Percentiles rank a stretch among this genome's conserved stretches.
Conservation (phyloP, 495 filamentous ascomycete genomes). For the Penicillium canariense region DNA sequence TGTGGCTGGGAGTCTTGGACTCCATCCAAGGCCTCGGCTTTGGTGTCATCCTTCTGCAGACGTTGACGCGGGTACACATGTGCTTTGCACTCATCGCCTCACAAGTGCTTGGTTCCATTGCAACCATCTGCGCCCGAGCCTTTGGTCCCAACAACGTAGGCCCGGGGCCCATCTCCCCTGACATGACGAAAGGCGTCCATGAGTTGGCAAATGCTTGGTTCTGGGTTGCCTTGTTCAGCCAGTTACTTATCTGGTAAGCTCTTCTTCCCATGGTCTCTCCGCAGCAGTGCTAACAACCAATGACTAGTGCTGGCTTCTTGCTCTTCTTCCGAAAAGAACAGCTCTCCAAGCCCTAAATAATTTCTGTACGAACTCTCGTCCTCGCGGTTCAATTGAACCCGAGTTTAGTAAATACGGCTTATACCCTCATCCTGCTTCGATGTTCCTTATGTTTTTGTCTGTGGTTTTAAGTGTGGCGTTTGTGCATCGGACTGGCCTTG, state of each 20-base stretch:
- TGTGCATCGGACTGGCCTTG: background rate
- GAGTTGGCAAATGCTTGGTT: slow-evolving; percentile 59
- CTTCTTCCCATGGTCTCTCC: background rate
- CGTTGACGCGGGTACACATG: slow-evolving; percentile 47
- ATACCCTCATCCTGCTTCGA: slow-evolving; percentile 1
- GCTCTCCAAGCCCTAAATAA: slow-evolving; percentile 9
- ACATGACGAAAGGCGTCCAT: slow-evolving; percentile 36
- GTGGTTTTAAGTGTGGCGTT: background rate
- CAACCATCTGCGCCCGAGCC: slow-evolving; percentile 47
- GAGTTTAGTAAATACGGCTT: slow-evolving; percentile 2
- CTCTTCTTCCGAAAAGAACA: slow-evolving; percentile 53
- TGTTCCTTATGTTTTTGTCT: background rate
- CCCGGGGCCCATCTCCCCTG: slow-evolving; percentile 44
- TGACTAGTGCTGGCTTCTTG: slow-evolving; percentile 52
- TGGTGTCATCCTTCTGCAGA: slow-evolving; percentile 50
- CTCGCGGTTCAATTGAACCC: background rate
- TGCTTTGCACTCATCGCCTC: slow-evolving; percentile 51
- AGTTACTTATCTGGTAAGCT: slow-evolving; percentile 55
- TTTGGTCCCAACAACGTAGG: slow-evolving; percentile 46
- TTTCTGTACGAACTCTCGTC: background rate
- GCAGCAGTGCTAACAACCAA: slow-evolving; percentile 3
- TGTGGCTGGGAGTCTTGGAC: slow-evolving; percentile 51
- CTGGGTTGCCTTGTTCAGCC: slow-evolving; percentile 61
- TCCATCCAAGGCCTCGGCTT: slow-evolving; percentile 51
- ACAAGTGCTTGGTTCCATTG: slow-evolving; percentile 49